Evolutionary conservation across 208 protist species (phyloP).

Genomic region (Herpetomonas tarakana): DNA sequence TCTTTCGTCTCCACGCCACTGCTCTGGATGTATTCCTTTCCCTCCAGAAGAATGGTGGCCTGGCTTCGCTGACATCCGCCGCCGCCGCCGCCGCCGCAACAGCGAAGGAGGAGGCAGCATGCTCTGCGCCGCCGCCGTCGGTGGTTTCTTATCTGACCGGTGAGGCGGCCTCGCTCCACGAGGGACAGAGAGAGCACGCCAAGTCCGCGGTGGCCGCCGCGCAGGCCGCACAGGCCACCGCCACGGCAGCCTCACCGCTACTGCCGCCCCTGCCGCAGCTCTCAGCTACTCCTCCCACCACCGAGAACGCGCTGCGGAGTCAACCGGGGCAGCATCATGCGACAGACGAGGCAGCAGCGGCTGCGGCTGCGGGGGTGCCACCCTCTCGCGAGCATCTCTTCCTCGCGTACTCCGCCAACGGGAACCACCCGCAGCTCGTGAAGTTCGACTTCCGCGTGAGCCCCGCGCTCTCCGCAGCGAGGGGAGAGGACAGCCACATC

Average conservation of each 20-base stretch:
- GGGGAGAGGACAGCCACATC: not conserved
- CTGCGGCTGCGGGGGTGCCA: not conserved
- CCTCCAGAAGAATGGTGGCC: slow-evolving; percentile 10
- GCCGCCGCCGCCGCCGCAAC: not conserved
- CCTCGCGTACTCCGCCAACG: slow-evolving; percentile 3
- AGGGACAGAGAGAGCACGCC: not conserved
- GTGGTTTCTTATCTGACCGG: not conserved
- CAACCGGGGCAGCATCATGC: too few species aligned
- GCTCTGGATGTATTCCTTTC: slow-evolving; percentile 10
- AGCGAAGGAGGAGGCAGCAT: too few species aligned
- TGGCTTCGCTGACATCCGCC: not conserved
- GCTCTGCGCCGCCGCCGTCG: not conserved
- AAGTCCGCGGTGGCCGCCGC: slow-evolving; percentile 1
- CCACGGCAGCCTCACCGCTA: not conserved
- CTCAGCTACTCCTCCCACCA: slow-evolving; percentile 1
- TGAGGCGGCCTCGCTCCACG: not conserved
- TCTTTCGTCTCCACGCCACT: slow-evolving; percentile 9
- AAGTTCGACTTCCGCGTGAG: slow-evolving; percentile 15
- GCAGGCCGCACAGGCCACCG: not conserved
- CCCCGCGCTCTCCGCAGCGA: not conserved
- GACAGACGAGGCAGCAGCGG: too few species aligned
- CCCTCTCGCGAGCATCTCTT: not conserved
- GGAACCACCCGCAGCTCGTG: slow-evolving; percentile 19
- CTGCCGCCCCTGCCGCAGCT: not conserved
- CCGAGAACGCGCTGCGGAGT: slow-evolving; percentile 6